Evolutionary conservation across 495 filamentous ascomycete genomes (phyloP), one percentile per base, ranked within the genome.

Genomic region (Neurospora sp.): DNA sequence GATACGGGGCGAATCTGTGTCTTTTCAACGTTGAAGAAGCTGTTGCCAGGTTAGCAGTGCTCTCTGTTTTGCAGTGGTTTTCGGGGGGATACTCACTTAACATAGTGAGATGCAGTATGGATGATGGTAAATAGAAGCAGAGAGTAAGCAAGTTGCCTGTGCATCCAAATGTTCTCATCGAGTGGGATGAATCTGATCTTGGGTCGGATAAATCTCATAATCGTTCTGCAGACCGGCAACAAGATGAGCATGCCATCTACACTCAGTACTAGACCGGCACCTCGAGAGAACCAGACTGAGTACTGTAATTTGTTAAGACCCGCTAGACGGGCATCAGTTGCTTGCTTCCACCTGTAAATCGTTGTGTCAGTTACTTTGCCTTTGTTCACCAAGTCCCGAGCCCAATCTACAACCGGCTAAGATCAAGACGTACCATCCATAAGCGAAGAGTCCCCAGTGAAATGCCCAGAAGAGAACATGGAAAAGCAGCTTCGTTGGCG

Each of bases 161-260:
- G 96, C 79, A 98, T 97, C 94, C 94, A 99, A 77, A 93, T 89
- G 37, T 92, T 93, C 83, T 99, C 96, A 78, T 99, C 96, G 12
- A 99, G 87, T 9, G 96, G 95, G 16, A 98, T 80, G 85, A 91
- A 97, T 80, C 89, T 86, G 75, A 98, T 84, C 87, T 96, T 96
- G 18, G 96, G 96, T 76, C 96, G 89, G 71, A 98, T 81, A 77
- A 88, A 91, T 79, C 92, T 87, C 70, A 99, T 85, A 31, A 98
- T 81, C 76, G 94, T 99, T 75, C 96, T 87, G 86, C 96, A 98
- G 88, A 98, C 97, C 10, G 96, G 96, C 72, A 98, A 84, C 38
- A 98, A 79, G 79, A 99, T 97, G 75, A 99, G 83, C 49, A 92
- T 90, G 62, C 89, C 90, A 85, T 99, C 96, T 44, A 97, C 86